A percentile compares a stretch with the other conserved stretches of the same genome.
phyloP scores from a whole-genome alignment of 1,284 basidiomycete species.

The Apiotrichum gamsii region DNA sequence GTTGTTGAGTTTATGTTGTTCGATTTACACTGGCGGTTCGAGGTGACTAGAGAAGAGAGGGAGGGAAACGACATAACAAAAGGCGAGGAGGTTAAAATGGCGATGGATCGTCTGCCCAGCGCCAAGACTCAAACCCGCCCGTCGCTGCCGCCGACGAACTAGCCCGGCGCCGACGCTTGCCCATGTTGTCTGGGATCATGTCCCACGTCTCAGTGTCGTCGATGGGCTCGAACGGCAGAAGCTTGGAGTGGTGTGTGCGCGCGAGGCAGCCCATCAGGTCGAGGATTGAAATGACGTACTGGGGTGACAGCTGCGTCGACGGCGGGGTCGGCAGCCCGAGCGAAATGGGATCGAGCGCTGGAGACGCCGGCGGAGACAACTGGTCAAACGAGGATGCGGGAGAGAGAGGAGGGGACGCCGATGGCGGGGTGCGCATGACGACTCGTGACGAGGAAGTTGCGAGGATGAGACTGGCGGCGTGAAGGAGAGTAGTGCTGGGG shows the following conservation, averaged over 20 bases:
- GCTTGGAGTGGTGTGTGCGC: slow-evolving; percentile 14
- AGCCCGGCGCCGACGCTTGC: slow-evolving; percentile 18
- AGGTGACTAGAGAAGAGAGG: too few relatives aligned
- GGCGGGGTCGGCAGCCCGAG: slow-evolving; percentile 28
- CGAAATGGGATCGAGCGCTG: slow-evolving; percentile 10
- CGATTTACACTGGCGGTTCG: too few relatives aligned
- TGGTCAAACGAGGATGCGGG: slow-evolving; percentile 23
- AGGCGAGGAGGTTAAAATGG: slow-evolving; percentile 1
- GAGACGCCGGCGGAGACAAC: slow-evolving; percentile 18
- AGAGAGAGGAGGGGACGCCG: slow-evolving; percentile 23
- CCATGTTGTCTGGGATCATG: slow-evolving; percentile 21
- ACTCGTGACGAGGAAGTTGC: slow-evolving; percentile 35
- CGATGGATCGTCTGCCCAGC: slow-evolving; percentile 21
- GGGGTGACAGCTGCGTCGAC: slow-evolving; percentile 26
- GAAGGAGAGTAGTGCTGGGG: slow-evolving; percentile 23
- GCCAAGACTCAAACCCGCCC: slow-evolving; percentile 25
- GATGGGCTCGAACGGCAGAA: slow-evolving; percentile 8
- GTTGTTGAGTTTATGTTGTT: too few relatives aligned
- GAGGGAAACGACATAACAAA: too few relatives aligned
- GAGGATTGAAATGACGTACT: slow-evolving; percentile 34
- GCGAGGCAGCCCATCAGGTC: slow-evolving; percentile 33
- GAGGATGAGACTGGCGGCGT: slow-evolving; percentile 34
- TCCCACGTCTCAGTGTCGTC: slow-evolving; percentile 9
- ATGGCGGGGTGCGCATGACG: slow-evolving; percentile 23
- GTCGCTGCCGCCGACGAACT: slow-evolving; percentile 13